Base-by-base conservation (phyloP, 495 filamentous ascomycete genomes). In the Umbilicaria muhlenbergii region DNA sequence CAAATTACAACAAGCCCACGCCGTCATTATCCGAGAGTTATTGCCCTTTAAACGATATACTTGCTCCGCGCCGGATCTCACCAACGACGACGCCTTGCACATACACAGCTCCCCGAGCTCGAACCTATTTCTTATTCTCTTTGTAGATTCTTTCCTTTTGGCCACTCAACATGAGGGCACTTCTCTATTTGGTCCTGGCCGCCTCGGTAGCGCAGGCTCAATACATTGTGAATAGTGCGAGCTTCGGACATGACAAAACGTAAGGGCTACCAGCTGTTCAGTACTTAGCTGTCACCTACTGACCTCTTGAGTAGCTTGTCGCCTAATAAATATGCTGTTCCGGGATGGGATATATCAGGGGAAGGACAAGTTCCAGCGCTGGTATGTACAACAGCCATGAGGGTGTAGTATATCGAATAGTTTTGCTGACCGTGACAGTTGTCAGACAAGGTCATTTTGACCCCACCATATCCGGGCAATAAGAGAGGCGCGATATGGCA, bases 381-480 rank as follows among this genome's bases (percentile, higher is more conserved):
- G 21, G 39, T 49, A 32, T n/a, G 17, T 28, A 1, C 41, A 12
- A 3, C 4, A 28, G 24, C 24, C 24, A 10, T 6, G 11, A 33
- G 2, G 35, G 42, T 51, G 1, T 10, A 8, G 13, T 18, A 5
- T 3, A 11, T 19, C 13, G 2, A 7, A 36, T 6, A 46, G 19
- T 2, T 21, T 10, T 21, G 10, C 35, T 40, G 24, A 40, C 35
- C 13, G 8, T 39, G 32, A n/a, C 33, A 71, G 68, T 73, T 96
- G 47, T 92, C 86, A 37, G 85, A 96, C 65, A 86, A 87, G 58
- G 46, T 96, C 42, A 84, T 98, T 54, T 69, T 98, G 38, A 98
- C 92, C 8, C 91, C 92, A 1, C 80, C 84, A 7, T 76, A 73
- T 40, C 87, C 89, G 10, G 91, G 91, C 36, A 91, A 91, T 58